Base-by-base conservation (phyloP, 169 alveolate genomes). In the Prorocentrum cordatum region DNA sequence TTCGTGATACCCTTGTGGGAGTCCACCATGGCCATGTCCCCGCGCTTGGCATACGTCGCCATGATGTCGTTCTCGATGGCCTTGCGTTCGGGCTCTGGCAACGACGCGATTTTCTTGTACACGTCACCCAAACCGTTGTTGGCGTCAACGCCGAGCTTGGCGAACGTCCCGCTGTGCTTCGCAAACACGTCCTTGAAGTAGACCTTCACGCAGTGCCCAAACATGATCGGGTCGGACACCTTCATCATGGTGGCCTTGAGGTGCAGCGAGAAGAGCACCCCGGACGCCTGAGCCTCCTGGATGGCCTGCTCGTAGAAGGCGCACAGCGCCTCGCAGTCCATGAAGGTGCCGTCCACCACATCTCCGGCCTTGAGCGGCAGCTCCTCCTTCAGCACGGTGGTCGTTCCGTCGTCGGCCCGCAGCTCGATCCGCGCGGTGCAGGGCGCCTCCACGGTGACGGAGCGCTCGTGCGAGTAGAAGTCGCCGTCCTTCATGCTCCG, bases 161-260 rank as follows among this genome's bases (percentile, higher is more conserved):
- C 79, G 29, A 85, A 85, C 36, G 80, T 70, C 42, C 50, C 80
- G 0, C 83, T 79, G 20, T 85, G 39, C 86, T 85, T 85, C 20
- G 29, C 79, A 24, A 85, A 85, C 61, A 85, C 92, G 33, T 71
- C 85, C 90, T 61, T 24, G 6, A n/a, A 32, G 36, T 7, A 36
- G 32, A 24, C 82, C 83, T 66, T 64, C 66, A 83, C 91, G 35
- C 72, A 42, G 70, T 85, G 92, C 24, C 92, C 92, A 29, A 85
- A 85, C 86, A 85, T 85, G 33, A 85, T 85, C 39, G 92, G 92
- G 62, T 85, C 92, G 14, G 86, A 70, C 36, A 85, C 75, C 64
- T 79, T 64, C 73, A 64, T 58, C 67, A 64, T 64, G 73, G 73
- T 64, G 24, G 39, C 47, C 47, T 32, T 33, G 33, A 33, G 9